Evolutionary conservation across 345 rosid species (phyloP).

Genomic region (Syzygium aqueum): DNA sequence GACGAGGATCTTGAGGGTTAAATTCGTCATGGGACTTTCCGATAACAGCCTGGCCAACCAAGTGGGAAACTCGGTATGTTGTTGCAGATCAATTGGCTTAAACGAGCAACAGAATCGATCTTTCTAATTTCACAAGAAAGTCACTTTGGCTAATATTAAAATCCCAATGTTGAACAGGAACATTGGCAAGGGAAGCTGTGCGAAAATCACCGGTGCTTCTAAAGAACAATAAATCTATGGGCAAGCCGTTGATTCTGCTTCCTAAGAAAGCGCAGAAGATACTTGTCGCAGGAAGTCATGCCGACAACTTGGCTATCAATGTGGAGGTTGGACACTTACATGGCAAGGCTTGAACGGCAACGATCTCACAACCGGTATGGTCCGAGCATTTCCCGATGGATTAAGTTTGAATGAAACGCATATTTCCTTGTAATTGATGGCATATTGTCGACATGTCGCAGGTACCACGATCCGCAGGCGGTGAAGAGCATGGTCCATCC

Average conservation of each 20-base stretch:
- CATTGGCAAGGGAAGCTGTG: constrained; percentile 74
- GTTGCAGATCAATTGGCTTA: background rate
- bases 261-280: constrained; percentile 66
- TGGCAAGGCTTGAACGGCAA: constrained; percentile 87
- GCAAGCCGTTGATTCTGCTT: constrained; percentile 67
- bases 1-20: constrained; percentile 49
- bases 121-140: background rate
- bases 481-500: constrained; percentile 30
- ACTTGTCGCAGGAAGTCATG: constrained; percentile 86
- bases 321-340: constrained; percentile 94
- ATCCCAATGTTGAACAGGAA: constrained; percentile 23
- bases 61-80: constrained; percentile 27
- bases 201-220: constrained; percentile 63
- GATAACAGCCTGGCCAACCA: constrained; percentile 24
- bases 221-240: constrained; percentile 43
- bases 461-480: constrained; percentile 56
- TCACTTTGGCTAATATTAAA: background rate
- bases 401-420: background rate
- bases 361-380: constrained; percentile 58
- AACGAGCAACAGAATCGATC: background rate
- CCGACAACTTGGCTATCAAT: constrained; percentile 86
- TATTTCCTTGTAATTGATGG: background rate
- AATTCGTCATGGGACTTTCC: constrained; percentile 50
- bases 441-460: background rate
- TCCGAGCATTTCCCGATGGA: background rate